Evolutionary conservation across 176 grass and related monocot genomes (phyloP), one percentile per base, ranked within the genome.

Genomic region (Oryza brachyantha): DNA sequence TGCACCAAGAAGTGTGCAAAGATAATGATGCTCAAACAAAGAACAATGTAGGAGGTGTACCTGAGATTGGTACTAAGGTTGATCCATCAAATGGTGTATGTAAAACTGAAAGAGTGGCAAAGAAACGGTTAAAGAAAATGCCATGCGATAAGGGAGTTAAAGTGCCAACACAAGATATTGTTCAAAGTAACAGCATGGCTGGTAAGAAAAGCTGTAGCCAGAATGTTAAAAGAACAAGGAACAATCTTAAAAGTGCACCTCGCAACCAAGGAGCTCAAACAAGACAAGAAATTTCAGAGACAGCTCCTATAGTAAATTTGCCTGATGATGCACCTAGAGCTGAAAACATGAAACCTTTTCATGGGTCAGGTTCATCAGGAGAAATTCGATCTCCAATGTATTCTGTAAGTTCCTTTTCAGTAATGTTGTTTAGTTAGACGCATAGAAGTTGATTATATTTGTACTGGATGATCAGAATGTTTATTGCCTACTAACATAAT

Each of bases 51-150:
- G 39, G 78, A 78, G 57, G n/a, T 58, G 43, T 64, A 71, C 42
- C 42, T 85, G 74, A 32, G 54, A 78, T 67, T 42, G 9, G 57
- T 19, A 29, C 8, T 72, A 74, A 40, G 57, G 39, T 64, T 31
- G 32, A 42, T 85, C 66, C 55, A 78, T 78, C 74, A 72, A 64
- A 64, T 72, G 25, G 17, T 78, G 66, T 40, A 52, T 67, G 64
- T 6, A 72, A 78, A 64, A 54, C 57, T 31, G 72, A 85, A 55
- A 24, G 41, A 29, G 32, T 64, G 42, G 3, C 29, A 32, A 28
- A 29, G 66, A 85, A 85, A 72, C 41, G 32, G 31, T 66, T 24
- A 27, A 85, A 85, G 17, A 72, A 72, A 78, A 66, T 64, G 32
- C 31, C 71, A 50, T 52, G 9, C 8, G 43, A 84, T 55, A 25